phyloP scores from a whole-genome alignment of 805 yeast genomes.

The Saccharomyces paradoxus region DNA sequence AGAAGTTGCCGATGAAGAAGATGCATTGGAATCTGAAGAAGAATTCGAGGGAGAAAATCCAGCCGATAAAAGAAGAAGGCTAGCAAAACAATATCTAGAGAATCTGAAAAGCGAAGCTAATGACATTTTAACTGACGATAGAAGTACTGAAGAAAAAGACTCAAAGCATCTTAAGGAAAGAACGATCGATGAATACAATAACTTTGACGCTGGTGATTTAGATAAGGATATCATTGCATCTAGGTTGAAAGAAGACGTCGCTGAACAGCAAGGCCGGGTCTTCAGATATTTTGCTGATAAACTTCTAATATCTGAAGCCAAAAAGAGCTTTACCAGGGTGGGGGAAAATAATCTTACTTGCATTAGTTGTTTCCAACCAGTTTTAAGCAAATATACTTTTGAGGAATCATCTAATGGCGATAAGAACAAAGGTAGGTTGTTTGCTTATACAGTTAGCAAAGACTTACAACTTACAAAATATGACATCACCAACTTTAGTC shows the following conservation, averaged over 20 bases:
- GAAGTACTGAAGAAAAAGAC: conserved; percentile 8
- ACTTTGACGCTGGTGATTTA: conserved; percentile 82
- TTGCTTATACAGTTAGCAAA: conserved; percentile 73
- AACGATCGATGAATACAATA: conserved; percentile 32
- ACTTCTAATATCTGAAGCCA: conserved; percentile 35
- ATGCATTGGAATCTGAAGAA: conserved; percentile 52
- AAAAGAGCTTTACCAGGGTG: conserved; percentile 44
- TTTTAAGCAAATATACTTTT: conserved; percentile 25
- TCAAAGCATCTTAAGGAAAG: conserved; percentile 13
- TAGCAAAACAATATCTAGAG: conserved; percentile 87
- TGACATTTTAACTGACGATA: conserved; percentile 26
- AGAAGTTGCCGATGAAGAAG: conserved; percentile 32
- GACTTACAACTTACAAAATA: conserved; percentile 76
- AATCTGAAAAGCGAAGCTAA: conserved; percentile 58
- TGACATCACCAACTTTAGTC: conserved; percentile 48
- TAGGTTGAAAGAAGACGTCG: conserved; percentile 79
- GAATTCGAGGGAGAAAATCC: conserved; percentile 71
- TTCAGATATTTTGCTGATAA: conserved; percentile 58
- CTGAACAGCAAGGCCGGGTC: conserved; percentile 78
- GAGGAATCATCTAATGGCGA: conserved; percentile 25
- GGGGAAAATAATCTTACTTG: conserved; percentile 51
- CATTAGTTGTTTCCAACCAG: conserved; percentile 31
- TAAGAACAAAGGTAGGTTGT: conserved; percentile 45
- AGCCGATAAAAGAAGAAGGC: conserved; percentile 87
- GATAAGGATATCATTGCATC: conserved; percentile 79